Evolutionary conservation across 2,329 filamentous ascomycete species (phyloP), one percentile per base, ranked within the genome.

Genomic region (Capronia epimyces): DNA sequence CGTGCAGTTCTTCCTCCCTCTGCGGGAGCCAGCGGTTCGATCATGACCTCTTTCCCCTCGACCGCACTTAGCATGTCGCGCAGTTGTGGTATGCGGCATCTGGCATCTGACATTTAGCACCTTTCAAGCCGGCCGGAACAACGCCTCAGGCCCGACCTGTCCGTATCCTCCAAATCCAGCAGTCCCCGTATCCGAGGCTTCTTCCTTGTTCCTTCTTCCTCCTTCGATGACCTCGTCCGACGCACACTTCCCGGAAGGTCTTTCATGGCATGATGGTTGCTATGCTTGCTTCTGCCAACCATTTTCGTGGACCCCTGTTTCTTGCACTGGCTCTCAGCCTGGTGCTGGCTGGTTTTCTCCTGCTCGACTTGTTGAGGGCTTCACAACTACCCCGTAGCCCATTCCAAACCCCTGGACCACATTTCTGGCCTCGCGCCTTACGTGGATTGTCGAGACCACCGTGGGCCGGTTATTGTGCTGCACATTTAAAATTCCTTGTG

Each of bases 221-320:
- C n/a, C n/a, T n/a, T n/a, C n/a, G n/a, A n/a, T n/a, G n/a, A n/a
- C n/a, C n/a, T n/a, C n/a, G n/a, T n/a, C n/a, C n/a, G n/a, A n/a
- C n/a, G n/a, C n/a, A n/a, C n/a, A n/a, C n/a, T n/a, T n/a, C n/a
- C n/a, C 83, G 93, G 44, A 98, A 98, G 69, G 87, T 97, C 20
- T 98, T 98, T 67, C 93, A 98, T 68, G 94, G 94, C 60, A 95
- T 91, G 78, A 97, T 97, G 86, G 91, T 97, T 6, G 82, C 83
- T 49, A 96, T 98, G 88, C 84, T n/a, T n/a, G n/a, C n/a, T 98
- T 49, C 76, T 97, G 1, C 90, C 93, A 0, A 82, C 87, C 1
- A 87, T 85, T 1, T 96, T 83, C 65, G 72, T 97, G 57, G 93
- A 98, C 66, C 91, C 93, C 1, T 77, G 84, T 34, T 97, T 88